These are phyloP conservation scores for Xerocomellus amylosporus DNA, from an alignment of 768 basidiomycete genomes.

Conservation along the genomic window DNA sequence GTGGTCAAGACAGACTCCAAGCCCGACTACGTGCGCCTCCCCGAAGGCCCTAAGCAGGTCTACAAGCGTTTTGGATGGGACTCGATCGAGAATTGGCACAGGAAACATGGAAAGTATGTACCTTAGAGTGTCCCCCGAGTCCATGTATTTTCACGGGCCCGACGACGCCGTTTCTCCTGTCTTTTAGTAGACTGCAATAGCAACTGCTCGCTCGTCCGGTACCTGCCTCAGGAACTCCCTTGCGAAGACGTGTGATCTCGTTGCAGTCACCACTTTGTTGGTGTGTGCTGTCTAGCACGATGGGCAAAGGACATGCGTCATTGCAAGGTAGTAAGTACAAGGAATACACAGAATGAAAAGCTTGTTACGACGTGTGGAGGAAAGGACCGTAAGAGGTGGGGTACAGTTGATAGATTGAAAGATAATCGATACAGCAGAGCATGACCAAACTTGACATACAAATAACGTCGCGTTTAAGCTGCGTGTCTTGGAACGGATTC, in stretches of 20 bases:
- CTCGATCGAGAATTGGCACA: slow-evolving; percentile 62
- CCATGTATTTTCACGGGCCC: too few relatives aligned
- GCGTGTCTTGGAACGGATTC: slow-evolving; percentile 54
- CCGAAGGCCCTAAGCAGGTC: slow-evolving; percentile 50
- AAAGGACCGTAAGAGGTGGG: neutral
- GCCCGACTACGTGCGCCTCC: slow-evolving; percentile 60
- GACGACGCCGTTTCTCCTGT: neutral
- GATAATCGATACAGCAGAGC: slow-evolving; percentile 1
- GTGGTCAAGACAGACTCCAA: slow-evolving; percentile 48
- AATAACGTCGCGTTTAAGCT: neutral
- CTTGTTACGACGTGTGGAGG: slow-evolving; percentile 2
- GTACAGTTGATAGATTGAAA: neutral
- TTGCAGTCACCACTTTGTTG: too few relatives aligned
- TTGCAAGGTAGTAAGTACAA: slow-evolving; percentile 3
- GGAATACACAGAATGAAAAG: slow-evolving; percentile 2
- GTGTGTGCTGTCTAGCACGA: neutral
- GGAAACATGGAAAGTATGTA: slow-evolving; percentile 44
- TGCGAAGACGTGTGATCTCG: too few relatives aligned
- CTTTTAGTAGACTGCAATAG: too few relatives aligned
- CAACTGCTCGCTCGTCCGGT: too few relatives aligned
- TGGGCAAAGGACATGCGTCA: neutral
- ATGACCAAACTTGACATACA: neutral
- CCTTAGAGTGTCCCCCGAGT: neutral
- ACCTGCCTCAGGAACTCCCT: too few relatives aligned
- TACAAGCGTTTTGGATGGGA: slow-evolving; percentile 43